These are phyloP conservation scores for Wakefieldia striispora DNA, from an alignment of 768 basidiomycete species.

Conservation along the genomic window DNA sequence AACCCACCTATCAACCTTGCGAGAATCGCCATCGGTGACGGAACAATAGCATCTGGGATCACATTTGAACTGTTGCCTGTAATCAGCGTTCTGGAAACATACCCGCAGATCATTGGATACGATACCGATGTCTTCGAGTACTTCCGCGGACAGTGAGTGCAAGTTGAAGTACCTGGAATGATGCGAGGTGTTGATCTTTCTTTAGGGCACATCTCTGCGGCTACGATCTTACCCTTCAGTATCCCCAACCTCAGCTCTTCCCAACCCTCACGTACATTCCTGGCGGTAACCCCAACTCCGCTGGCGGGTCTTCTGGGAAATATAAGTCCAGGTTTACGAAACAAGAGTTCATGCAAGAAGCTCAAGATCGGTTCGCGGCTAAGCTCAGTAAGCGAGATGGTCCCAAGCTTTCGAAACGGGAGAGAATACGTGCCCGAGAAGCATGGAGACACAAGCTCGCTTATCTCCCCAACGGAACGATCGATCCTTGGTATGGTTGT, in stretches of 20 bases:
- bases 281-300: conserved; percentile 13
- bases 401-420: conserved; percentile 19
- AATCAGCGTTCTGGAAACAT: conserved; percentile 64
- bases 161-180: background rate
- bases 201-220: conserved; percentile 60
- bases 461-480: conserved; percentile 49
- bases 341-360: conserved; percentile 20
- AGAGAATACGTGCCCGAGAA: conserved; percentile 23
- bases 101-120: conserved; percentile 75
- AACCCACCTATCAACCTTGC: conserved; percentile 67
- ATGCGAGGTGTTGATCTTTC: background rate
- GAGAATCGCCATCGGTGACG: conserved; percentile 72
- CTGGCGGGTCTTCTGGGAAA: background rate
- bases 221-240: conserved; percentile 64
- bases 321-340: conserved; percentile 20
- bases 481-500: conserved; percentile 67
- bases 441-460: conserved; percentile 47
- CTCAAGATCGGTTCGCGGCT: conserved; percentile 18
- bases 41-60: conserved; percentile 49
- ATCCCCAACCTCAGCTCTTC: conserved; percentile 58
- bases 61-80: conserved; percentile 55
- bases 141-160: conserved; percentile 63
- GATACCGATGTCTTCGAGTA: conserved; percentile 64
- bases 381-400: conserved; percentile 23
- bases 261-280: conserved; percentile 30